Evolutionary conservation across 2,329 filamentous ascomycete species (phyloP), one percentile per base, ranked within the genome.

Genomic region (Phaeophleospora eucalypticola): DNA sequence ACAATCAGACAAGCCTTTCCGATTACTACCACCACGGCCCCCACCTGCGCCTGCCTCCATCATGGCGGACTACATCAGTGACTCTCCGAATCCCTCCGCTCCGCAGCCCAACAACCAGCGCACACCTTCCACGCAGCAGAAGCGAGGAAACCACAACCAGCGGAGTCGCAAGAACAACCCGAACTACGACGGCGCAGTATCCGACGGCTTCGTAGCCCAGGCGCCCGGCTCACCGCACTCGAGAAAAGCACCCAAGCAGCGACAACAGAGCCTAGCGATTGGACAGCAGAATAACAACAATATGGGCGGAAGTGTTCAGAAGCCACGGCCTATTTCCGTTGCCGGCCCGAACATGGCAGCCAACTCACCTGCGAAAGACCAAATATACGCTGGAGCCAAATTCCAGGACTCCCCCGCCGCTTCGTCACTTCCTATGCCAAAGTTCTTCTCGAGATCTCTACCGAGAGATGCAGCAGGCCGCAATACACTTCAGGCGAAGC

Each of bases 341-440:
- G 61, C 68, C 76, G 37, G 67, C 24, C 45, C 45, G 68, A 40
- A 68, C 68, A 21, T 69, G 40, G 58, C 65, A 43, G 63, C 66
- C 33, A 62, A 64, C 37, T 69, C 68, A 6, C 72, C 73, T 27
- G 61, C 65, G 38, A 74, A 81, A 49, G 62, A 66, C 51, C 63
- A 66, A 51, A 83, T 85, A 37, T 98, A 95, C 69, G 93, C 93
- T 33, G 93, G 91, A 12, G 86, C 91, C 27, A 94, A 89, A 4
- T 98, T 97, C 67, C 90, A 96, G 68, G 87, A 89, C 34, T 97
- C 93, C 7, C 93, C 93, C 16, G 91, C 90, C 1, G 86, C 93
- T 0, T 94, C 89, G 7, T 83, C 89, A 18, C 75, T 98, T 24
- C 93, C 93, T 0, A 86, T 96, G 48, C 93, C 93, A 9, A 94